A percentile compares a stretch with the other conserved stretches of the same genome.
These are phyloP conservation scores for Metschnikowia amazonensis DNA, from an alignment of 805 yeast species.

Conservation along the genomic window DNA sequence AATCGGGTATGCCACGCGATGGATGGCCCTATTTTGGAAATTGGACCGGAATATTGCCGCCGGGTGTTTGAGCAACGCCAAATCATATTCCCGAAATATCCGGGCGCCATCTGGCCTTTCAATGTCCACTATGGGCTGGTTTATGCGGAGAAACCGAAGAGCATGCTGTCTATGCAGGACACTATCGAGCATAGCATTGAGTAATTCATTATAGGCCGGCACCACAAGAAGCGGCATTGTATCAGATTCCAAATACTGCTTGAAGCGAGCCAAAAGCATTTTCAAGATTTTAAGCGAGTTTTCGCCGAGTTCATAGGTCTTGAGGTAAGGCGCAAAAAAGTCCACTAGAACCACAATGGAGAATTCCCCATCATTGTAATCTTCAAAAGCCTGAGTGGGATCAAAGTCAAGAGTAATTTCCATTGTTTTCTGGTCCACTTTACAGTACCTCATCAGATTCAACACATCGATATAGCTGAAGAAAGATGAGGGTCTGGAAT, in stretches of 20 bases:
- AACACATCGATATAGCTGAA: not conserved
- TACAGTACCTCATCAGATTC: not conserved
- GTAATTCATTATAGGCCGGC: not conserved
- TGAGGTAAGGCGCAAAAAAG: not conserved
- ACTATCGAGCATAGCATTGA: not conserved
- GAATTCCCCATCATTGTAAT: not conserved
- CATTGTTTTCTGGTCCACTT: not conserved
- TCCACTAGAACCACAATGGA: not conserved
- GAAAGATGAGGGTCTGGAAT: not conserved
- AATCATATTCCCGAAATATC: not conserved
- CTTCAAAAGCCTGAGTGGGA: not conserved
- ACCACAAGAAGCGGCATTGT: not conserved
- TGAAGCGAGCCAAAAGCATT: not conserved
- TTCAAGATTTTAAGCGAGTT: not conserved
- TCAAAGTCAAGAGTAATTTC: not conserved
- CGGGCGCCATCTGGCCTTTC: not conserved
- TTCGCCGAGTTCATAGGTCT: not conserved
- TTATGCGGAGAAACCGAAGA: not conserved
- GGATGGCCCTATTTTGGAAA: conserved; percentile 1
- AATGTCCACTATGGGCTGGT: not conserved
- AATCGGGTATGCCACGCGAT: not conserved
- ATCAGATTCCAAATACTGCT: not conserved
- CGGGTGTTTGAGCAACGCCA: not conserved
- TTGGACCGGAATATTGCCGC: not conserved
- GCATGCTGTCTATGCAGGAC: not conserved